phyloP scores from a whole-genome alignment of 805 yeast genomes.

The Komagataella populi region DNA sequence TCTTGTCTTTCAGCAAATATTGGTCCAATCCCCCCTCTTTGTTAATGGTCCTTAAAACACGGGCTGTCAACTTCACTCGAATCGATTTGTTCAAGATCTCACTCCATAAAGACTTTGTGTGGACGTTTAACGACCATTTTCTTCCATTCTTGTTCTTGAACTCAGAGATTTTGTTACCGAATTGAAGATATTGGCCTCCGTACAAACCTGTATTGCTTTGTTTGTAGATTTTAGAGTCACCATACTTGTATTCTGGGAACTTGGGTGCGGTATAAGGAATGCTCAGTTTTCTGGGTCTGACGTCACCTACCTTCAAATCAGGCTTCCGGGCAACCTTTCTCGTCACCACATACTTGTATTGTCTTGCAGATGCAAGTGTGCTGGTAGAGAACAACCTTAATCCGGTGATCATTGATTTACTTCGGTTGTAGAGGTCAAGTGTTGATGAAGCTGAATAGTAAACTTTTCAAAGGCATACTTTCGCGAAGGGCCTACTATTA shows the following conservation, averaged over 20 bases:
- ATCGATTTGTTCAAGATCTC: constrained; percentile 52
- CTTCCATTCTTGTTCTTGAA: constrained; percentile 59
- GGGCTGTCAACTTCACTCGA: constrained; percentile 53
- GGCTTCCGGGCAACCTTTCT: constrained; percentile 31
- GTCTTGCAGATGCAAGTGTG: constrained; percentile 10
- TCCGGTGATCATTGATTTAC: neutral
- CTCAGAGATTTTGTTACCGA: constrained; percentile 72
- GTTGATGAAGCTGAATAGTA: neutral
- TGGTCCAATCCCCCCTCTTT: constrained; percentile 93
- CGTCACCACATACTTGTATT: constrained; percentile 27
- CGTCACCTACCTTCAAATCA: constrained; percentile 39
- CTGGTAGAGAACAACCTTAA: constrained; percentile 13
- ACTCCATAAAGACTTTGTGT: constrained; percentile 69
- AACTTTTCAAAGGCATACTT: neutral
- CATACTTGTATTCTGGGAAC: constrained; percentile 64
- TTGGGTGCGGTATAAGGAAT: constrained; percentile 29
- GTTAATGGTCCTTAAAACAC: constrained; percentile 75
- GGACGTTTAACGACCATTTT: constrained; percentile 72
- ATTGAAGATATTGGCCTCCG: constrained; percentile 75
- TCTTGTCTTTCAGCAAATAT: constrained; percentile 72
- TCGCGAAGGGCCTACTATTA: neutral
- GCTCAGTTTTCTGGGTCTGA: constrained; percentile 23
- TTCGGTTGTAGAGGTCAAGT: neutral
- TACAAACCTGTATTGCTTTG: constrained; percentile 79
- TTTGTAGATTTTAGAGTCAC: constrained; percentile 65